Evolutionary conservation across 2,329 filamentous ascomycete genomes (phyloP).

Genomic region (Fusarium sp.): DNA sequence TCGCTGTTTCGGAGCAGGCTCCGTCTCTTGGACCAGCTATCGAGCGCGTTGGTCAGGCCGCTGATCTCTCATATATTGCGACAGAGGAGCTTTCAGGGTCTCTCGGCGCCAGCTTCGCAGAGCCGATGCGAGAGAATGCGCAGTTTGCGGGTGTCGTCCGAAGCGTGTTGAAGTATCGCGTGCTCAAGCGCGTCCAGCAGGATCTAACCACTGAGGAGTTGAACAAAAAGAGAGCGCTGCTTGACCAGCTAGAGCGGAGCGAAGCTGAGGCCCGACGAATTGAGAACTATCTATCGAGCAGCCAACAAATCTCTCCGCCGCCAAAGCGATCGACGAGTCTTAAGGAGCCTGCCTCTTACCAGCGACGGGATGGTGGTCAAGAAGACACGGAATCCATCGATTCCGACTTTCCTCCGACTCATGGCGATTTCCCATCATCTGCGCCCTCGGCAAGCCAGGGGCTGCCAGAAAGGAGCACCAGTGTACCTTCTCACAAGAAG

Average conservation of each 20-base stretch:
- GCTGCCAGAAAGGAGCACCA: slow-evolving; percentile 62
- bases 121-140: slow-evolving; percentile 96
- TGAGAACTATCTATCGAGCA: slow-evolving; percentile 85
- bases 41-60: slow-evolving; percentile 91
- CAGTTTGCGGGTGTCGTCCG: slow-evolving; percentile 96
- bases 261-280: slow-evolving; percentile 92
- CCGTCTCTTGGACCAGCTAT: slow-evolving; percentile 89
- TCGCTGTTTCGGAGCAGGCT: slow-evolving; percentile 91
- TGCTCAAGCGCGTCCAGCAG: slow-evolving; percentile 94
- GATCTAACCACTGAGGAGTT: slow-evolving; percentile 97
- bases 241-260: slow-evolving; percentile 91
- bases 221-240: slow-evolving; percentile 79
- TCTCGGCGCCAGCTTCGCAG: slow-evolving; percentile 92
- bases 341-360: slow-evolving; percentile 59
- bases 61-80: slow-evolving; percentile 94
- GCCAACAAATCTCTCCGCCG: slow-evolving; percentile 68
- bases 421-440: slow-evolving; percentile 71
- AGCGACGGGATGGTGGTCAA: slow-evolving; percentile 63
- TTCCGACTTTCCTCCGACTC: slow-evolving; percentile 92
- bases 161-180: slow-evolving; percentile 84
- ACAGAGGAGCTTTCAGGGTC: slow-evolving; percentile 89
- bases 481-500: slow-evolving; percentile 71
- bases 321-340: slow-evolving; percentile 69
- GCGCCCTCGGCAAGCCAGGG: slow-evolving; percentile 78
- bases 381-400: slow-evolving; percentile 92